Base-by-base conservation (phyloP, 1,284 basidiomycete genomes). In the Ceratobasidium theobromae region DNA sequence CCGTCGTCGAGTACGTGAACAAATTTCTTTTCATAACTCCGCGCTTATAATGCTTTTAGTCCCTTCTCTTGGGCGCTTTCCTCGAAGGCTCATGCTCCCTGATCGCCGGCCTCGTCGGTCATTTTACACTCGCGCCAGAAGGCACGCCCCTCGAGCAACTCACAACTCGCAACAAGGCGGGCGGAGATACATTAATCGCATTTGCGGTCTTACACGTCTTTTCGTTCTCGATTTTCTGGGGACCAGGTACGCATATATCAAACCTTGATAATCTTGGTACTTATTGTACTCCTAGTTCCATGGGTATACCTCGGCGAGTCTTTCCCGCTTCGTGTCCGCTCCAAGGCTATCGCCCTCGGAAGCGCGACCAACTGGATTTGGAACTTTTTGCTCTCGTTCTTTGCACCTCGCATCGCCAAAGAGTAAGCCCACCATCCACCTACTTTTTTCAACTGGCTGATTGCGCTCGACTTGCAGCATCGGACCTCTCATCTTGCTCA, bases 201-300 rank as follows among this genome's bases (percentile, higher is more conserved):
- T 91, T 91, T 72, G 89, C 88, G 1, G 83, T 91, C 30, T 75
- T 91, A 35, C 89, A 91, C 69, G 85, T 91, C n/a, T 82, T 86
- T 70, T 83, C 82, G 18, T 91, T 84, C 77, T 82, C 81, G 0
- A 79, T 87, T 67, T 88, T 88, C 79, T 91, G 87, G 87, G 88
- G 87, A 1, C 83, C 86, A 2, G 84, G 66, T 57, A 53, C 16
- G 66, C 67, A 3, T 16, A n/a, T n/a, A 32, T 40, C 21, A 30
- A 64, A 35, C 1, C 2, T 54, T 48, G 2, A 4, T 6, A 2
- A 32, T 8, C 30, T 11, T 48, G 2, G n/a, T 21, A 30, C 14
- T 40, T 51, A 16, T 40, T 25, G 11, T 21, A 38, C 58, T 72
- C 23, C 71, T 72, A 21, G 73, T 84, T 12, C 88, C 86, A 72